phyloP scores from a whole-genome alignment of 768 basidiomycete genomes.

The Cystobasidium onofrii region DNA sequence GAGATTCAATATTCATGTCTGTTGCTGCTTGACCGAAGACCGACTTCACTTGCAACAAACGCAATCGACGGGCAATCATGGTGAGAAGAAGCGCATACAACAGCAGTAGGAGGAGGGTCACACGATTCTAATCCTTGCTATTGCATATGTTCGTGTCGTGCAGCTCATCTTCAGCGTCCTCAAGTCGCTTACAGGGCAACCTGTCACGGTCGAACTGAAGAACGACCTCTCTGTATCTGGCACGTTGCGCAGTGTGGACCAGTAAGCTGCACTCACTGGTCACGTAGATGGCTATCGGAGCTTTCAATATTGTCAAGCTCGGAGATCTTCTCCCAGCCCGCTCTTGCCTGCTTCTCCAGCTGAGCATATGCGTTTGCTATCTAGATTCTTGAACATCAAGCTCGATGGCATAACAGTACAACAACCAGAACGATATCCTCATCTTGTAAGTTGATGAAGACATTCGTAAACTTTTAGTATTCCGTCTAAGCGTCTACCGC shows the following conservation, averaged over 20 bases:
- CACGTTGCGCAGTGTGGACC: slow-evolving; percentile 92
- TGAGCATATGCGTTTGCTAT: neutral
- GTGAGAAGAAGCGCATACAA: neutral
- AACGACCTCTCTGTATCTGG: slow-evolving; percentile 97
- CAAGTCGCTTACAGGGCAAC: slow-evolving; percentile 93
- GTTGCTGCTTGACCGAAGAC: neutral
- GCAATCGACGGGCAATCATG: slow-evolving; percentile 2
- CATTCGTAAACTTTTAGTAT: neutral
- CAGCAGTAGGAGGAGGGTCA: neutral
- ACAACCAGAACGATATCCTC: slow-evolving; percentile 87
- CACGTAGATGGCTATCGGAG: no score
- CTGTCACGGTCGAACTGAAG: slow-evolving; percentile 71
- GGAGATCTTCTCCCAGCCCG: neutral
- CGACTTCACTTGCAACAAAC: neutral
- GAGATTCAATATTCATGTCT: neutral
- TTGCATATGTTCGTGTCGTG: neutral
- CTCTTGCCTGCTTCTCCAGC: slow-evolving; percentile 23
- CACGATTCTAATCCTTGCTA: no score
- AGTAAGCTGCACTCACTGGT: slow-evolving; percentile 51
- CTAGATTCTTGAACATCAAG: slow-evolving; percentile 87
- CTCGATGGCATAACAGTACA: slow-evolving; percentile 86
- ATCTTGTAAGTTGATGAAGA: slow-evolving; percentile 63
- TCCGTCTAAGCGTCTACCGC: no score
- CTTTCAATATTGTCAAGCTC: no score
- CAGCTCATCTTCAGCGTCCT: slow-evolving; percentile 95